A percentile compares a stretch with the other conserved stretches of the same genome.
phyloP scores from a whole-genome alignment of 257 asterid genomes.

The Striga asiatica region DNA sequence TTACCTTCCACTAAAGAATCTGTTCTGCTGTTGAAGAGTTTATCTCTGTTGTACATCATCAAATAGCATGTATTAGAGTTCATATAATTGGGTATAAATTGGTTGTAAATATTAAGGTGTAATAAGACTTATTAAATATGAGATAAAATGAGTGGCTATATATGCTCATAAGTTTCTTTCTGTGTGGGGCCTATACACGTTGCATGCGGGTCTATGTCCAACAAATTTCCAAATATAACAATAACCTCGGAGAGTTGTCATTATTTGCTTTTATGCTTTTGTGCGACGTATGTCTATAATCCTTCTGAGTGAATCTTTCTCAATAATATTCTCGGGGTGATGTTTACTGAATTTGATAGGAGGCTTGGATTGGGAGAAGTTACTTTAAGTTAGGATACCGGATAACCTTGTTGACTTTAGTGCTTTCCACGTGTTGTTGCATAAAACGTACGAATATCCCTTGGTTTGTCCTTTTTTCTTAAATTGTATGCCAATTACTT shows the following conservation, averaged over 20 bases:
- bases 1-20: not conserved
- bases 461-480: not conserved
- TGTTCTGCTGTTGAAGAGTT: not conserved
- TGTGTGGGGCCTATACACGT: not conserved
- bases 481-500: not conserved
- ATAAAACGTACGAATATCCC: not conserved
- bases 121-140: not conserved
- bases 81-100: not conserved
- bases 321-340: not conserved
- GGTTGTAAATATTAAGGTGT: not conserved
- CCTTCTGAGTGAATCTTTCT: not conserved
- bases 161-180: not conserved
- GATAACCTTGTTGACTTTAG: not conserved
- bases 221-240: not conserved
- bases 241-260: not conserved
- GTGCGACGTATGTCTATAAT: not conserved
- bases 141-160: not conserved
- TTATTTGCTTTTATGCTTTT: not conserved
- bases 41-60: not conserved
- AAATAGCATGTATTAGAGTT: too few relatives aligned
- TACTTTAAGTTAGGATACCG: not conserved
- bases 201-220: not conserved
- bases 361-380: not conserved
- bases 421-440: not conserved
- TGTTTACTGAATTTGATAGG: slow-evolving; percentile 1